These are phyloP conservation scores for Phellopilus nigrolimitatus DNA, from an alignment of 1,284 basidiomycete genomes.

Conservation along the genomic window DNA sequence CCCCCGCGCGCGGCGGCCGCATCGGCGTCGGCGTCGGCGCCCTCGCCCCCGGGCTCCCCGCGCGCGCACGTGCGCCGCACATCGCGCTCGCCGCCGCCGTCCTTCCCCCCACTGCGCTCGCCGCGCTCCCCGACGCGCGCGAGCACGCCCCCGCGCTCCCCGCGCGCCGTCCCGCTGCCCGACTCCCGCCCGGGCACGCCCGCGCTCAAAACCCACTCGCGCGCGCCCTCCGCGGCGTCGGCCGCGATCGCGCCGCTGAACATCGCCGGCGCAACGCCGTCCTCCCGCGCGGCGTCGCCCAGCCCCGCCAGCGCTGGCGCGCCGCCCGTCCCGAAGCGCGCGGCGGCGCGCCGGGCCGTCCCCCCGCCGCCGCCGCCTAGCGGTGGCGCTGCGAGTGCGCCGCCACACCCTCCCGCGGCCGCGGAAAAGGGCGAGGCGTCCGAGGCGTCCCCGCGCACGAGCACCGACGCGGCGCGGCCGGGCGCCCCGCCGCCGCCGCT, in stretches of 20 bases:
- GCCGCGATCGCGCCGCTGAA: conserved; percentile 10
- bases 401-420: too few relatives aligned
- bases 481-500: conserved; percentile 4
- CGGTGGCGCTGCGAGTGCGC: conserved; percentile 24
- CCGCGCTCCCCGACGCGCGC: too few relatives aligned
- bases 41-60: too few relatives aligned
- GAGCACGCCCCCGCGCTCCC: conserved; percentile 22
- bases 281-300: conserved; percentile 30
- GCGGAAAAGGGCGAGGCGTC: too few relatives aligned
- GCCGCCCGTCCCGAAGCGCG: conserved; percentile 54
- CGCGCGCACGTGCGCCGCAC: too few relatives aligned
- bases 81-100: too few relatives aligned
- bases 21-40: too few relatives aligned
- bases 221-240: conserved; percentile 22
- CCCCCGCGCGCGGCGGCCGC: conserved; percentile 6
- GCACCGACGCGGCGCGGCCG: not conserved
- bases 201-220: conserved; percentile 11
- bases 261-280: conserved; percentile 14
- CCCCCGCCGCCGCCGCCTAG: conserved; percentile 21
- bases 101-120: too few relatives aligned
- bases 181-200: conserved; percentile 37
- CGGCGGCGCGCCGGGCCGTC: conserved; percentile 37
- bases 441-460: not conserved
- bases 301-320: conserved; percentile 31
- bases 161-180: conserved; percentile 37